phyloP scores from a whole-genome alignment of 345 rosid genomes.

The Nephelium lappaceum region DNA sequence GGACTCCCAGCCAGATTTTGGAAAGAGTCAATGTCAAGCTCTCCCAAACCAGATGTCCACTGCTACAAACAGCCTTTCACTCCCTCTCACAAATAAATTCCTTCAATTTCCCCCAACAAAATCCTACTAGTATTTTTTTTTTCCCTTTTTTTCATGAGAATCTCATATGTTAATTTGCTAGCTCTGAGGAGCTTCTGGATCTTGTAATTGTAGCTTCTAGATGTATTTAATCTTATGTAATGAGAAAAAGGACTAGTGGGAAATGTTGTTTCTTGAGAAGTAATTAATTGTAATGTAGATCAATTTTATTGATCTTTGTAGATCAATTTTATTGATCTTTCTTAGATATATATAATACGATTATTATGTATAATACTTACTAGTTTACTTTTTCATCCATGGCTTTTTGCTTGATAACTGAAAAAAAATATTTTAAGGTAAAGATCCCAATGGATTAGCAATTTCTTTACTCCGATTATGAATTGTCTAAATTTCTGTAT shows the following conservation, averaged over 20 bases:
- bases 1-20: constrained; percentile 81
- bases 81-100: neutral
- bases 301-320: neutral
- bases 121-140: neutral
- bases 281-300: neutral
- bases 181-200: neutral
- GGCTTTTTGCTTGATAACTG: too few relatives aligned
- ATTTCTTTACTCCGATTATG: too few relatives aligned
- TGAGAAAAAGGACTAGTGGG: neutral
- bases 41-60: constrained; percentile 6
- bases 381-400: too few relatives aligned
- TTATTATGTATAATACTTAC: too few relatives aligned
- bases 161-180: neutral
- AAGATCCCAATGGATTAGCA: too few relatives aligned
- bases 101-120: constrained; percentile 1
- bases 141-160: constrained; percentile 19
- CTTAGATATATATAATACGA: too few relatives aligned
- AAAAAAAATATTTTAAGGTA: too few relatives aligned
- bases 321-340: neutral
- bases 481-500: too few relatives aligned
- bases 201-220: neutral
- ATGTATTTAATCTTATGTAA: neutral
- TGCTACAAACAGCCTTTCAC: neutral
- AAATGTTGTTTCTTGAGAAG: neutral
- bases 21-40: constrained; percentile 30